Evolutionary conservation across 768 basidiomycete genomes (phyloP), one percentile per base, ranked within the genome.

Genomic region (Solioccasus polychromus): DNA sequence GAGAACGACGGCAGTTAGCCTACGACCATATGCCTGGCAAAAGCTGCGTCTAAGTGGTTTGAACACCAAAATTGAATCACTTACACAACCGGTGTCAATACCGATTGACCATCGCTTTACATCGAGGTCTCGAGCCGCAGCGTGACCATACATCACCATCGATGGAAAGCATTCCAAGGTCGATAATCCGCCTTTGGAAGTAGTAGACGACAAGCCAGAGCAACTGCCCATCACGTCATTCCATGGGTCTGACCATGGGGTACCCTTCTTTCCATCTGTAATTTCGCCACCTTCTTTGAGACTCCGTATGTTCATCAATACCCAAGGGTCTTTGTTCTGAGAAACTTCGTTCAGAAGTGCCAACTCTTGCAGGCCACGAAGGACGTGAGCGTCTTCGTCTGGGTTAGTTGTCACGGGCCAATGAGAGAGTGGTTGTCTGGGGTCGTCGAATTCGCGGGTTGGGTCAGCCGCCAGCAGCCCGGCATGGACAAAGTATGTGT

Each of bases 121-220:
- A 61, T 93, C 90, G 11, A 96, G 72, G 11, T 88, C 89, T 22
- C 88, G 74, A 3, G 76, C 70, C 5, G 93, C 92, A 8, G 83
- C 76, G 58, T 96, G 94, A 0, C 92, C 94, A 62, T 95, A 96
- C 6, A 95, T 66, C n/a, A 91, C 82, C 30, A 78, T 87, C 1
- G 80, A 74, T 2, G 90, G 86, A 54, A 79, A 76, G 55, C 89
- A 92, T 5, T 79, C n/a, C n/a, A 32, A 15, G 31, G 78, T 9
- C 85, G 59, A 5, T 52, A 28, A 5, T 60, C n/a, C 54, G 41
- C 58, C 60, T 22, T 24, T 8, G 26, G 31, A 10, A 57, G 38
- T 29, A 23, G 35, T 32, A 12, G 57, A 51, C n/a, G n/a, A n/a
- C 53, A 76, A 81, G 8, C 83, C 85, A 0, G 52, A 61, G 55